Percentiles rank a stretch among this genome's conserved stretches.
phyloP scores from a whole-genome alignment of 257 asterid genomes.

The Handroanthus guayacan region DNA sequence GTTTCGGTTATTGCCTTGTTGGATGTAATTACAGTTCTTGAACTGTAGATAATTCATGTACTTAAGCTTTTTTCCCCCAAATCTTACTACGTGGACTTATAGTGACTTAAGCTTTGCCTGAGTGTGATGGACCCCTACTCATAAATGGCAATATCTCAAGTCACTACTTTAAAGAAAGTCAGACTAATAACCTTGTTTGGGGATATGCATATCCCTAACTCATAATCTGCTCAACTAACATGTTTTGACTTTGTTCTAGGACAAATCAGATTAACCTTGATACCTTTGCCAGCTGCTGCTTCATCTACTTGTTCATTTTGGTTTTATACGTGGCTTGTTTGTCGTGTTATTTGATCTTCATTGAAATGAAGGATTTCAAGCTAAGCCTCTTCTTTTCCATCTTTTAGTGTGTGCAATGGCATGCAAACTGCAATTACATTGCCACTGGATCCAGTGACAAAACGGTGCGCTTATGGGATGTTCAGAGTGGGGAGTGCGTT shows the following conservation, averaged over 20 bases:
- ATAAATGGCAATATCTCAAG: no score
- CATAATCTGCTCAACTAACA: neutral
- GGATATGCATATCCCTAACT: neutral
- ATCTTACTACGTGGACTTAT: no score
- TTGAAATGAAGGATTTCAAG: conserved; percentile 4
- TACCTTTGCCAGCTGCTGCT: neutral
- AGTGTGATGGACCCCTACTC: no score
- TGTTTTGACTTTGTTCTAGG: neutral
- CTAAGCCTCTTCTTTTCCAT: conserved; percentile 16
- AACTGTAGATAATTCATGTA: no score
- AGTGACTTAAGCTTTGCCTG: no score
- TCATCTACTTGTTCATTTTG: neutral
- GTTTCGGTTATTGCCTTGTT: no score
- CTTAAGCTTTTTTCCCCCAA: no score
- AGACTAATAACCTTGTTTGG: neutral
- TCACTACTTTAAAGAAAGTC: no score
- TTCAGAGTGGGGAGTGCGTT: conserved; percentile 95
- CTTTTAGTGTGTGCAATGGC: conserved; percentile 93
- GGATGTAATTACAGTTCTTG: no score
- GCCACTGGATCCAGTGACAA: conserved; percentile 99
- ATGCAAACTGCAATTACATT: conserved; percentile 89
- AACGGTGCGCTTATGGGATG: conserved; percentile 98
- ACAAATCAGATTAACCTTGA: conserved; percentile 8
- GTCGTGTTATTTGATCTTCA: conserved; percentile 19
- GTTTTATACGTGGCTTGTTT: neutral